Evolutionary conservation across 192 early-diverging fungal species (phyloP), one percentile per base, ranked within the genome.

Genomic region (Irineochytrium annulatum): DNA sequence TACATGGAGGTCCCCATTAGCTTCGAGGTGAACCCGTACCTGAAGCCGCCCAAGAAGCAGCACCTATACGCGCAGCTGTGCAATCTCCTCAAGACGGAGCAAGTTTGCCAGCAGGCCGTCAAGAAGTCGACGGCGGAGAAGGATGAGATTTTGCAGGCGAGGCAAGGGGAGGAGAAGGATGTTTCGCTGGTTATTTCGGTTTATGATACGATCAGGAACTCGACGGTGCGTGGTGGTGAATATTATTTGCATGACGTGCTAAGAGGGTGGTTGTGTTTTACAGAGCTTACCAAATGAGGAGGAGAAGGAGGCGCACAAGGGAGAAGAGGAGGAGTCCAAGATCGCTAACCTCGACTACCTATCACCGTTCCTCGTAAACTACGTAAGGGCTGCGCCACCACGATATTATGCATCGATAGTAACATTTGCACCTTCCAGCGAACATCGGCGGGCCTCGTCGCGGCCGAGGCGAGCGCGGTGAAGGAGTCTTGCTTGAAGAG

Each of bases 141-240:
- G 0, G 32, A 35, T 3, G 82, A 84, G 43, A 84, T 84, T 31
- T 51, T 84, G 20, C 55, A 59, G 34, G 63, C 64, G 22, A 59
- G 82, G 27, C 52, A 57, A 1, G 19, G 57, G 13, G 82, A 84
- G 59, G 82, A 84, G 52, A 63, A 67, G 54, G 77, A 79, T 26
- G 71, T 84, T 2, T 28, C 59, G 6, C 52, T 84, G 24, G 46
- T 56, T 2, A 69, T 84, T 20, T 76, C 77, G 11, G 67, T 84
- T 2, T 79, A 81, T 45, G 82, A 84, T 45, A 84, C 82, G 2
- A 71, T 81, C 31, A 67, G 82, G 30, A 81, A 81, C 59, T 70
- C 79, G 29, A 76, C 72, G 62, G 78, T 79, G 8, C 16, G 17
- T 55, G 30, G 0, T 60, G 29, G 5, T 31, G n/a, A 2, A 19